A percentile compares a stretch with the other conserved stretches of the same genome.
Conservation (phyloP, 2,329 filamentous ascomycete species). For the Monosporascus sp. region DNA sequence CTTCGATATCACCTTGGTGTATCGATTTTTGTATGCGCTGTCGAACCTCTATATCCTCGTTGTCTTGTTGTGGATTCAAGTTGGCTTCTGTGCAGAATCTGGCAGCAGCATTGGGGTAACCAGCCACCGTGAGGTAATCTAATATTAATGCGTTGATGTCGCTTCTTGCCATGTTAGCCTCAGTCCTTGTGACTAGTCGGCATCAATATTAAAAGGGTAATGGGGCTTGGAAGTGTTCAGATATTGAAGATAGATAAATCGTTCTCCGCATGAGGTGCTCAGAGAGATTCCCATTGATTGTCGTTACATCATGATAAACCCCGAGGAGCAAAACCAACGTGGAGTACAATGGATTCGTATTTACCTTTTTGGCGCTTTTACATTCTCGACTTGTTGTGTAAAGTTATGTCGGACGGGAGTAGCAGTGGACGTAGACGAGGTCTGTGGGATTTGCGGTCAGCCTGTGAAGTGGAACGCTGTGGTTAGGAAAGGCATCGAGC, state of each 20-base stretch:
- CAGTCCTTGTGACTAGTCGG: not conserved
- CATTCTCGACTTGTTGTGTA: conserved; percentile 73
- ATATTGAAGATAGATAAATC: conserved; percentile 42
- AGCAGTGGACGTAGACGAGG: conserved; percentile 67
- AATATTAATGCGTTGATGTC: conserved; percentile 94
- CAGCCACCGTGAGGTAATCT: conserved; percentile 94
- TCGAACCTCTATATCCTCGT: conserved; percentile 67
- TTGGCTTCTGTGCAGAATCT: conserved; percentile 95
- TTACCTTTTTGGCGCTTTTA: conserved; percentile 87
- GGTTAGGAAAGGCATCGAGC: conserved; percentile 5
- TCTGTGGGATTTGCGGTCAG: conserved; percentile 35
- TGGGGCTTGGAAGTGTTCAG: conserved; percentile 15
- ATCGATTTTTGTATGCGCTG: conserved; percentile 83
- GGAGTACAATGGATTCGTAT: conserved; percentile 28
- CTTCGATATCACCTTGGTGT: conserved; percentile 76
- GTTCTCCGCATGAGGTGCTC: conserved; percentile 88
- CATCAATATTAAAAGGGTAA: conserved; percentile 5
- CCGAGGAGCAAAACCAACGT: conserved; percentile 6
- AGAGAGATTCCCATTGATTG: conserved; percentile 99
- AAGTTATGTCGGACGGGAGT: conserved; percentile 69
- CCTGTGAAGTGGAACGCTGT: not conserved
- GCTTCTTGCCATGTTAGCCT: conserved; percentile 41
- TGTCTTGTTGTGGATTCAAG: conserved; percentile 66
- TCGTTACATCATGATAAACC: conserved; percentile 45
- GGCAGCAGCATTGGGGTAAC: conserved; percentile 85